These are phyloP conservation scores for Cercospora berteroae DNA, from an alignment of 2,329 filamentous ascomycete genomes.

Conservation along the genomic window DNA sequence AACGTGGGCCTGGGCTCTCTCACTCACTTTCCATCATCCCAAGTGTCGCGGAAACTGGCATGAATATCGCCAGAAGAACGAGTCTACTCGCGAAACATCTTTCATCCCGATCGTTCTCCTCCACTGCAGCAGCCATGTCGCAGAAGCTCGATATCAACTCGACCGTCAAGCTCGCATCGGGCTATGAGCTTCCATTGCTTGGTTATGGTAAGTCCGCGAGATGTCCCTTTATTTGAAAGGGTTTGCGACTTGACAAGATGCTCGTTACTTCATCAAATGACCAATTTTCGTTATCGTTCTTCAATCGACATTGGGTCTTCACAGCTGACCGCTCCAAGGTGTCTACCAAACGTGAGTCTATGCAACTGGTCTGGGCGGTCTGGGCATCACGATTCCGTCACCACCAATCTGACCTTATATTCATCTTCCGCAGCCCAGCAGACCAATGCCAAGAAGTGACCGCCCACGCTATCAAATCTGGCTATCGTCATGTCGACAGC, in stretches of 20 bases:
- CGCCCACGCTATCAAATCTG: slow-evolving; percentile 54
- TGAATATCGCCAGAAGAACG: slow-evolving; percentile 14
- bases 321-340: slow-evolving; percentile 17
- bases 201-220: slow-evolving; percentile 53
- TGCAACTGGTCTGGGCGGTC: not conserved
- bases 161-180: slow-evolving; percentile 56
- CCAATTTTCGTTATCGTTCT: not conserved
- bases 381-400: not conserved
- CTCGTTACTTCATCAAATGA: no score
- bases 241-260: no score
- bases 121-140: slow-evolving; percentile 40
- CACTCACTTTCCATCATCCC: not conserved
- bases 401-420: not conserved
- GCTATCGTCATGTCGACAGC: slow-evolving; percentile 62
- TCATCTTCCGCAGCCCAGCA: slow-evolving; percentile 41
- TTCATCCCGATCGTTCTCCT: slow-evolving; percentile 19
- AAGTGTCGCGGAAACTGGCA: not conserved
- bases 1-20: not conserved
- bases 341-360: slow-evolving; percentile 38
- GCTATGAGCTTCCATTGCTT: slow-evolving; percentile 60
- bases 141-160: slow-evolving; percentile 45
- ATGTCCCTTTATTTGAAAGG: no score
- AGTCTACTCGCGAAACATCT: not conserved
- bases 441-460: slow-evolving; percentile 58
- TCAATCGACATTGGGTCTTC: not conserved